Base-by-base conservation (phyloP, 2,329 filamentous ascomycete species). In the Lecanosticta acicola region DNA sequence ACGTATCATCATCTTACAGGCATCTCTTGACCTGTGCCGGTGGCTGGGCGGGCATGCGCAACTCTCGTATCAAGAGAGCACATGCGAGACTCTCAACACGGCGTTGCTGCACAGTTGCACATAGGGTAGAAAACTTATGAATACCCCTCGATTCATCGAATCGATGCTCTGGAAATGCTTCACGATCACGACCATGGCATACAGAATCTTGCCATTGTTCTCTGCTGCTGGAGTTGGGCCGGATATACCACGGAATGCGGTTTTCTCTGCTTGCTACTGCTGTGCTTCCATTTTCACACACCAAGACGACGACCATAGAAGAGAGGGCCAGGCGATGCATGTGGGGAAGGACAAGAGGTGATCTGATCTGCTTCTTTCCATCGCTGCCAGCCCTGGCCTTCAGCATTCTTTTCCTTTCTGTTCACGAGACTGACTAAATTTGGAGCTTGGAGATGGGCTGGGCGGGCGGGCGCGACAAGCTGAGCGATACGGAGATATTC, bases 221-320 rank as follows among this genome's bases (percentile, higher is more conserved):
- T 29, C 24, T 29, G 24, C 18, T 19, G 29, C 8, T 24, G 44
- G 44, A 41, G 44, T 46, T 46, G 21, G 37, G 19, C 13, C 16
- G 45, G 46, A 48, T 48, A 48, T 48, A 48, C 46, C 46, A 48
- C 44, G 45, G 40, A 43, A 13, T 47, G 33, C 34, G 29, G 19
- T 21, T 26, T 32, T 41, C 32, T 4, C 33, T 29, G 24, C 24
- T 29, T 29, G 24, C 24, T 5, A 29, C 24, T 29, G 24, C 24
- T 29, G 24, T 11, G 24, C n/a, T n/a, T n/a, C n/a, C n/a, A n/a
- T n/a, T n/a, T n/a, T n/a, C n/a, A n/a, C n/a, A 11, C 24, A 29
- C 5, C 24, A 11, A 29, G 7, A 29, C 24, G 5, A 29, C 24
- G 24, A 29, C 24, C n/a, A n/a, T n/a, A n/a, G n/a, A n/a, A n/a